Evolutionary conservation across 2,329 filamentous ascomycete species (phyloP), one percentile per base, ranked within the genome.

Genomic region (Xylariomycetidae sp.): DNA sequence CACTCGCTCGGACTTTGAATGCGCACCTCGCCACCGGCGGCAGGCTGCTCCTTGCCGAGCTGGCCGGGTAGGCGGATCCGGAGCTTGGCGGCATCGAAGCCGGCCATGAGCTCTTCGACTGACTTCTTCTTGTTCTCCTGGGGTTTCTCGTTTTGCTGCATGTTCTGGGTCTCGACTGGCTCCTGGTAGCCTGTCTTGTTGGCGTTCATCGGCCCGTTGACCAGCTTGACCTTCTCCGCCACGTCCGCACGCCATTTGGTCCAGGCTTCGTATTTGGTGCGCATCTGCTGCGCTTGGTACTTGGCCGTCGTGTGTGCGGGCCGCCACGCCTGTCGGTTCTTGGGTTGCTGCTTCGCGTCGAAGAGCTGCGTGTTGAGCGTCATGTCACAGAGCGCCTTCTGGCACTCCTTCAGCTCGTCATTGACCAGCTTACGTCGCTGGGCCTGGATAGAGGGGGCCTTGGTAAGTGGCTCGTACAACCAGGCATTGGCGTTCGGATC

Each of bases 201-300:
- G 40, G 23, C 44, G 35, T 34, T 43, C 40, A 25, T 35, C 27
- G 4, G 39, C 39, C 15, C 49, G 35, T 32, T 37, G 18, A 74
- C 53, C 6, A 64, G 58, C 32, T 56, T 54, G 3, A 65, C 67
- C 61, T 78, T 79, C 50, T 66, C 63, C 9, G 73, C 49, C 20
- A 80, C 69, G 6, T 66, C 64, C 16, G 66, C 61, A 47, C 71
- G 66, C 77, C 77, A 81, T 38, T 61, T 59, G 47, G 64, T 67
- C 77, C 76, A 81, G 2, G 68, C 63, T 16, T 71, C 77, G 49
- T 74, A 82, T 42, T 83, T 73, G 57, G 85, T 81, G 37, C 66
- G 69, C 54, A 80, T 73, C 53, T 67, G 71, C 13, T 78, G 79
- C 8, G 78, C 76, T 39, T 80, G 75, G 59, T 79, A 85, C 52